Percentiles rank a stretch among this genome's conserved stretches.
phyloP scores from a whole-genome alignment of 148 eudicot species.

The Silene conica region DNA sequence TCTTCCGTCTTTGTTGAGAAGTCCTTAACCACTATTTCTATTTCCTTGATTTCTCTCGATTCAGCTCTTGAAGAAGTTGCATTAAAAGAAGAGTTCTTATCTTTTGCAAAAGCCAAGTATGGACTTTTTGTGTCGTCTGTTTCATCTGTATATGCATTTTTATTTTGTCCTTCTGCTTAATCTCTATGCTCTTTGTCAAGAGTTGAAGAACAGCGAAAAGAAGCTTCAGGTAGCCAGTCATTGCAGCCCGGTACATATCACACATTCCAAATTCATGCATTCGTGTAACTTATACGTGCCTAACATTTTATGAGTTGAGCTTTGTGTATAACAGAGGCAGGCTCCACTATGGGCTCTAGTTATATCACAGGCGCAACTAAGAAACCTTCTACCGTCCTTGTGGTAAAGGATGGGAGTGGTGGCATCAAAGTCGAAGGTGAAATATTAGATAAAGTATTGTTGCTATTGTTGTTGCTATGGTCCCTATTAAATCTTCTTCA shows the following conservation, averaged over 20 bases:
- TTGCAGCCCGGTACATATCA: constrained; percentile 30
- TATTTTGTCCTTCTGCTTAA: constrained; percentile 11
- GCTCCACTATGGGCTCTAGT: constrained; percentile 39
- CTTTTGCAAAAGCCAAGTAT: constrained; percentile 61
- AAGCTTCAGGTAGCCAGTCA: constrained; percentile 44
- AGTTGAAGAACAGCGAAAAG: constrained; percentile 66
- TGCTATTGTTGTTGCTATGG: not conserved
- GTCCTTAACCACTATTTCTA: not conserved
- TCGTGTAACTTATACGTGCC: not conserved
- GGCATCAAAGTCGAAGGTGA: constrained; percentile 77
- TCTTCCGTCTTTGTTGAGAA: constrained; percentile 1
- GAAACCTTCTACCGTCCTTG: constrained; percentile 31
- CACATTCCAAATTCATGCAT: not conserved
- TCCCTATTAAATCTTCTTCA: not conserved
- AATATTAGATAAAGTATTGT: constrained; percentile 4
- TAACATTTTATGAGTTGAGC: not conserved
- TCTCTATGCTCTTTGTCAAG: constrained; percentile 36
- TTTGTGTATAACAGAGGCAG: constrained; percentile 30
- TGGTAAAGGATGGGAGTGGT: constrained; percentile 42
- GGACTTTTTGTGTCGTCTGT: constrained; percentile 10
- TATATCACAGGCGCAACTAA: constrained; percentile 34
- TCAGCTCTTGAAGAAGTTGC: constrained; percentile 44
- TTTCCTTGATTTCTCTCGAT: constrained; percentile 29
- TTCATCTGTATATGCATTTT: constrained; percentile 6
- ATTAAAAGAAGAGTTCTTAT: constrained; percentile 50